These are phyloP conservation scores for Scheffersomyces quercinus DNA, from an alignment of 1,139 yeast genomes.

Conservation along the genomic window DNA sequence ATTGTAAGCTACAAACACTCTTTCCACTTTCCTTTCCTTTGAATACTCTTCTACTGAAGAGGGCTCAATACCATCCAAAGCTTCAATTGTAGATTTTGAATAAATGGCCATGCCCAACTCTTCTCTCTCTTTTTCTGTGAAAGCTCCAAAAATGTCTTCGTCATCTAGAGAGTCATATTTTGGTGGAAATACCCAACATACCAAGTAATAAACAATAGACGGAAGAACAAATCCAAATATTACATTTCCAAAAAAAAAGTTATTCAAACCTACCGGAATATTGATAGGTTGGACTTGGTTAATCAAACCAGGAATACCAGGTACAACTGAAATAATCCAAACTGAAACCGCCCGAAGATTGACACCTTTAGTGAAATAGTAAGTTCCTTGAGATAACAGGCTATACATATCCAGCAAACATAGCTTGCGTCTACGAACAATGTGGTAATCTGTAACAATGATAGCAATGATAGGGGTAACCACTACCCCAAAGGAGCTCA, in stretches of 20 bases:
- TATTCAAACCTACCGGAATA: slow-evolving; percentile 6
- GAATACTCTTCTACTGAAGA: no score
- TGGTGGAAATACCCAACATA: slow-evolving; percentile 1
- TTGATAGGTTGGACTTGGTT: slow-evolving; percentile 25
- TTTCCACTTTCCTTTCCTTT: no score
- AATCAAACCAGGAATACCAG: slow-evolving; percentile 12
- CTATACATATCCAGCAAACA: slow-evolving; percentile 3
- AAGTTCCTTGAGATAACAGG: slow-evolving; percentile 4
- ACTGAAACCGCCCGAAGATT: slow-evolving; percentile 5
- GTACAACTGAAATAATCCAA: slow-evolving; percentile 6
- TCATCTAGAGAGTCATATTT: background rate
- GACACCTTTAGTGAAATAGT: slow-evolving; percentile 8
- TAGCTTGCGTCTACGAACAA: background rate
- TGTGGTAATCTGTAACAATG: background rate
- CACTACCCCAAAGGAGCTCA: slow-evolving; percentile 36
- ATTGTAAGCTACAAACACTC: no score
- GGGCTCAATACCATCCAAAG: no score
- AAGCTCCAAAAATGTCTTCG: no score
- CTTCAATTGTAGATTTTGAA: no score
- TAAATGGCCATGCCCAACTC: no score
- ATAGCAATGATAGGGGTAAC: slow-evolving; percentile 18
- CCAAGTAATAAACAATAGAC: slow-evolving; percentile 11
- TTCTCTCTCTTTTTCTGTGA: no score
- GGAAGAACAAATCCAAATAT: slow-evolving; percentile 10
- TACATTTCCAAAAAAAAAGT: slow-evolving; percentile 11